Base-by-base conservation (phyloP, 768 basidiomycete genomes). In the Tricholoma terreum region DNA sequence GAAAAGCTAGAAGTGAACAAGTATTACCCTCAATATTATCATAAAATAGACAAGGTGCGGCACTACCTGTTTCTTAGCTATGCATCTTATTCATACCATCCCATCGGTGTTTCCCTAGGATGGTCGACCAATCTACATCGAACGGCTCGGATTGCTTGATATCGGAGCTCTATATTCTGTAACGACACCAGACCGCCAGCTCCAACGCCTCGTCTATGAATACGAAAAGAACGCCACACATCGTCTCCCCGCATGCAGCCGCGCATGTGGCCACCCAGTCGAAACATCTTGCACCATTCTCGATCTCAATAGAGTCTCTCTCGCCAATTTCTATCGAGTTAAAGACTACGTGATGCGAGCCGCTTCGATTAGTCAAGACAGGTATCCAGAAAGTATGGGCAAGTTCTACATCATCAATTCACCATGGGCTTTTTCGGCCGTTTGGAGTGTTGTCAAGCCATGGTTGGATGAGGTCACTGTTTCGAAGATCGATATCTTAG, bases 331-430 rank as follows among this genome's bases (percentile, higher is more conserved):
- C 70, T 94, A 88, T 72, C 84, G 83, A 67, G 94, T 98, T 75
- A 95, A 92, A 76, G 90, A 92, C 74, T 96, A 94, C 77, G 89
- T 98, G 42, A 81, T 79, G 59, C 72, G 82, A 19, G 90, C 94
- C 0, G 76, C 89, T 0, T 67, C 70, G 24, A 87, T 99, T 71
- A 92, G 92, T 10, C 94, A 97, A 72, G 84, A 97, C 76, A 80
- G 89, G 62, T 98, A 94, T 72, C 92, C 94, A 1, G 92, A 96
- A 72, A 85, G 81, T 62, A 93, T 98, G 96, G 96, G 96, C 77
- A 92, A 91, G 70, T 98, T 99, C 79, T 99, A 92, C 80, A 94
- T 98, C 81, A 90, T 97, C 82, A 98, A 98, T 68, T 91, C 93
- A 0, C 96, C 96, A 0, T 98, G 89, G 86, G 81, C 85, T 52